Percentiles rank a stretch among this genome's conserved stretches.
These are phyloP conservation scores for Suhomyces kilbournensis DNA, from an alignment of 805 yeast genomes.

Conservation along the genomic window DNA sequence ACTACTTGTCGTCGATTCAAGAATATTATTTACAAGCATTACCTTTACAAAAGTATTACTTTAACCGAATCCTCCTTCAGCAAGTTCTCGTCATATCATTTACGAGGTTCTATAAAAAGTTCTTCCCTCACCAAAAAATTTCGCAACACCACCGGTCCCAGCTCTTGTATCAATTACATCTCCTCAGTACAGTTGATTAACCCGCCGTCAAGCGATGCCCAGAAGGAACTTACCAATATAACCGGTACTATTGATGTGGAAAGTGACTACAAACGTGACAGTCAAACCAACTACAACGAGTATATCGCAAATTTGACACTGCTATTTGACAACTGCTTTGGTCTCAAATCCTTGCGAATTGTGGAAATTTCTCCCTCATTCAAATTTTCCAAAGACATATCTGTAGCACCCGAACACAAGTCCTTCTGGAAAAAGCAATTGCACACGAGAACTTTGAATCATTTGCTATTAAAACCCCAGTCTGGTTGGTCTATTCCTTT, in stretches of 20 bases:
- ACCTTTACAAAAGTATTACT: slow-evolving; percentile 32
- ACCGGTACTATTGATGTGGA: slow-evolving; percentile 39
- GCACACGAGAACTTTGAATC: slow-evolving; percentile 23
- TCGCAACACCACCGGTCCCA: slow-evolving; percentile 20
- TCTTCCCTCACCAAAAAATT: slow-evolving; percentile 19
- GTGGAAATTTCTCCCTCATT: slow-evolving; percentile 52
- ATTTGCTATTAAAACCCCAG: slow-evolving; percentile 41
- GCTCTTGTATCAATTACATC: slow-evolving; percentile 31
- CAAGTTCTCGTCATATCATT: slow-evolving; percentile 34
- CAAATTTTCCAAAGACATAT: slow-evolving; percentile 20
- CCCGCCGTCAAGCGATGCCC: slow-evolving; percentile 29
- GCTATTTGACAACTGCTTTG: slow-evolving; percentile 47
- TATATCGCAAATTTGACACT: slow-evolving; percentile 22
- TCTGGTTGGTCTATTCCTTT: slow-evolving; percentile 54
- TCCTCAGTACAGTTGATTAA: slow-evolving; percentile 26
- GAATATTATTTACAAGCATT: slow-evolving; percentile 32
- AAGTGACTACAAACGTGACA: slow-evolving; percentile 12
- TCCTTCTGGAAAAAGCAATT: slow-evolving; percentile 4
- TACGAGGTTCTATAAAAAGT: slow-evolving; percentile 16
- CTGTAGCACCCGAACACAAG: background rate
- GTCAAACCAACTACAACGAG: slow-evolving; percentile 19
- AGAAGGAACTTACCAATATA: slow-evolving; percentile 23
- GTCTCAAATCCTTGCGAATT: slow-evolving; percentile 39
- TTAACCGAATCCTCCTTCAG: slow-evolving; percentile 29
- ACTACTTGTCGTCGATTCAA: slow-evolving; percentile 37